Conservation (phyloP, 768 basidiomycete genomes). For the Kwoniella sp. region DNA sequence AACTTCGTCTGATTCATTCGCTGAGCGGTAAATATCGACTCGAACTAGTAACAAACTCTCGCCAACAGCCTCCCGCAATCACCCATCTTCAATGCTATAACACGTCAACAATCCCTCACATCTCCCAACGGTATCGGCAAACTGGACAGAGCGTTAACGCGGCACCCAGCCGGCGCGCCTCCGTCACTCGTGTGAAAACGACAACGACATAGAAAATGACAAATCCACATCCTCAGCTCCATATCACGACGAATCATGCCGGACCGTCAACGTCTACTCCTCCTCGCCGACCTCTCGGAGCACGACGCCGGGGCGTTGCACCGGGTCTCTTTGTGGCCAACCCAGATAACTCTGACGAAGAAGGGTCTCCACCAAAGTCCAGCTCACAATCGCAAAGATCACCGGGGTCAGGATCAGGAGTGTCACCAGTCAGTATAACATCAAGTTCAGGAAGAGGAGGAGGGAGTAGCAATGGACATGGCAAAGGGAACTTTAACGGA, state of each 20-base stretch:
- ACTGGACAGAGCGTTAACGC: too few species aligned
- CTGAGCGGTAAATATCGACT: not conserved
- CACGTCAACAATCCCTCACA: not conserved
- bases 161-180: not conserved
- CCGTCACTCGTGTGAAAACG: not conserved
- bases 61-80: too few species aligned
- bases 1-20: not conserved
- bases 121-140: not conserved
- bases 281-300: constrained; percentile 36
- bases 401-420: constrained; percentile 4
- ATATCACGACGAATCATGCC: constrained; percentile 17
- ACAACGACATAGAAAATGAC: constrained; percentile 13
- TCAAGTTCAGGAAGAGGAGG: constrained; percentile 34
- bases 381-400: constrained; percentile 23
- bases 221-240: constrained; percentile 18
- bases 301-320: constrained; percentile 27
- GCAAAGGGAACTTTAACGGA: not conserved
- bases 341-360: constrained; percentile 49
- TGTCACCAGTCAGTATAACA: constrained; percentile 31
- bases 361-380: constrained; percentile 20
- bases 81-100: not conserved
- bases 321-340: constrained; percentile 47
- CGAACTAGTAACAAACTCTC: not conserved
- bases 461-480: not conserved
- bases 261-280: constrained; percentile 24